Evolutionary conservation across 768 basidiomycete genomes (phyloP).

Genomic region (Pleurotus cornucopiae): DNA sequence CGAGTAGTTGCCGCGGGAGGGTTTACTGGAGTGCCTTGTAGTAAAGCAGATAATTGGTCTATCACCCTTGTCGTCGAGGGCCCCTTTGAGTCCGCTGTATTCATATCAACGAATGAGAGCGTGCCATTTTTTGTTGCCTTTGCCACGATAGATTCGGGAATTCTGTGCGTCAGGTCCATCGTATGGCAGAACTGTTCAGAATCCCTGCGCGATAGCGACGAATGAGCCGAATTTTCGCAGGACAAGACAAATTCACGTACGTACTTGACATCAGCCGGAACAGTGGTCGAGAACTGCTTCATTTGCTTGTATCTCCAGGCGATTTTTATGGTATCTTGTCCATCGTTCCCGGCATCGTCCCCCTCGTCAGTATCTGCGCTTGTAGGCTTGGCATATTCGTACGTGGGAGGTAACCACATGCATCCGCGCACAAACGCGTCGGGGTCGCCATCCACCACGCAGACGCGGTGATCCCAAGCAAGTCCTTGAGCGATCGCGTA

Average conservation of each 20-base stretch:
- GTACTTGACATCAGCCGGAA: conserved; percentile 44
- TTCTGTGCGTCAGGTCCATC: conserved; percentile 68
- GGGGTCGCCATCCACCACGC: conserved; percentile 60
- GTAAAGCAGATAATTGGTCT: conserved; percentile 22
- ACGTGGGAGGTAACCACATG: conserved; percentile 68
- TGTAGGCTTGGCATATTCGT: conserved; percentile 29
- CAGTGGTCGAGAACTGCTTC: conserved; percentile 89
- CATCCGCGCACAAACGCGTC: conserved; percentile 59
- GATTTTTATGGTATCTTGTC: conserved; percentile 75
- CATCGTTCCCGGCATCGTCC: conserved; percentile 32
- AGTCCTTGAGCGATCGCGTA: conserved; percentile 91
- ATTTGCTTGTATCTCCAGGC: conserved; percentile 97
- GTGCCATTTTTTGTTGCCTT: conserved; percentile 34
- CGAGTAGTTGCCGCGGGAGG: conserved; percentile 18
- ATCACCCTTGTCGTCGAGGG: conserved; percentile 18
- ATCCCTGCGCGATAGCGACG: conserved; percentile 28
- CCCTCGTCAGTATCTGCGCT: conserved; percentile 30
- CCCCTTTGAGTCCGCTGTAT: conserved; percentile 5
- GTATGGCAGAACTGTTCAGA: conserved; percentile 59
- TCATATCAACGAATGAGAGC: conserved; percentile 27
- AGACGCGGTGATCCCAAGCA: conserved; percentile 61
- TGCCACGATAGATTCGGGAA: conserved; percentile 49
- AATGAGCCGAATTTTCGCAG: conserved; percentile 2
- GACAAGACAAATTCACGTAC: conserved; percentile 35
- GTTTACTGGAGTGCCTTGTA: conserved; percentile 20